Base-by-base conservation (phyloP, 2,329 filamentous ascomycete species). In the Aspergillus uvarum region DNA sequence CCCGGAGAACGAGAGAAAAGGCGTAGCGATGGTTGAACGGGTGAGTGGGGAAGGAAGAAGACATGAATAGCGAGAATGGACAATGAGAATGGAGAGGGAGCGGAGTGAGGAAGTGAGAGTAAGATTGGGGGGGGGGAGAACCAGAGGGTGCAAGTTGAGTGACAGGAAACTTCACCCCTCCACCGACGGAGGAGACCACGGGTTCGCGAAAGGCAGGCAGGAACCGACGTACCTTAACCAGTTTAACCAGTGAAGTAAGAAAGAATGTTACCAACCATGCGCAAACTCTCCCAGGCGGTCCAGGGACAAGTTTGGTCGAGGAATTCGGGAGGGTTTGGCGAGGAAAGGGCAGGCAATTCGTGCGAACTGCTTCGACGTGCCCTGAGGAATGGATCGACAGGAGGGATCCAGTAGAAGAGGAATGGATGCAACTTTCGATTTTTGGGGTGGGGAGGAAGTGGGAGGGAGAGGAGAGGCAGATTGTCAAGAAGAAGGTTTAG, bases 301-400 rank as follows among this genome's bases (percentile, higher is more conserved):
- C 38, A 44, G 16, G 16, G 38, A 44, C 38, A 44, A 44, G 38
- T 16, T 44, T 16, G n/a, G 38, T 44, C 6, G 5, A 38, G 38
- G 32, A 24, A 32, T 29, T 32, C 47, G 16, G 21, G 29, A 26
- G 31, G 32, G 26, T 32, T 49, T 31, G 32, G 32, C 35, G 32
- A 32, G 24, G 32, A 32, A 56, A 44, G 54, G 61, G 52, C 44
- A 59, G 57, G n/a, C 56, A 51, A 55, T 29, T 54, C 47, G 47
- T 56, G 47, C 35, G 54, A 44, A 50, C 44, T 38, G 53, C 61
- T 53, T 44, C 59, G 53, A 55, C 44, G 59, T 52, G 59, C 61
- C 60, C 51, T 56, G 60, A 59, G 65, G 72, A 74, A 74, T 73
- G 73, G 73, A 74, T 74, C 73, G 71, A 66, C 72, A 73, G 70